Evolutionary conservation across 306 rosid species (phyloP).

Genomic region (Fragaria nilgerrensis): DNA sequence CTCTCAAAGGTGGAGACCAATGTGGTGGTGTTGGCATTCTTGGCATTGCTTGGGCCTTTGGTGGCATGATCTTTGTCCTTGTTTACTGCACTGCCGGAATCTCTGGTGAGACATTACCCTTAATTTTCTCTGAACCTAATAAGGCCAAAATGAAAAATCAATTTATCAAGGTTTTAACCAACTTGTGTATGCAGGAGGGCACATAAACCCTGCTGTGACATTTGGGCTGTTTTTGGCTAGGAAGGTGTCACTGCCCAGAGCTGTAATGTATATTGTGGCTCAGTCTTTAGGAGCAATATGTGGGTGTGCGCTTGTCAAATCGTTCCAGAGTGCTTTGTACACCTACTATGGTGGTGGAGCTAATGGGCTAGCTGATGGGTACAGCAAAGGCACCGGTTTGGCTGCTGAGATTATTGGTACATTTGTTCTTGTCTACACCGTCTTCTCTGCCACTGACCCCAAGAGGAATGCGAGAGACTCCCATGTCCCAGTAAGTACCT

Average conservation of each 20-base stretch:
- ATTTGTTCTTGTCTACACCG: constrained; percentile 50
- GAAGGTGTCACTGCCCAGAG: constrained; percentile 41
- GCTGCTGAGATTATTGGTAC: constrained; percentile 51
- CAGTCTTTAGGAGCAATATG: constrained; percentile 49
- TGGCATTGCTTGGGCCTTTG: constrained; percentile 47
- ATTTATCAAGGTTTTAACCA: not conserved
- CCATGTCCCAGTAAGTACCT: constrained; percentile 36
- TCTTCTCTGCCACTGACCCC: constrained; percentile 54
- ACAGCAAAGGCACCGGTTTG: constrained; percentile 39
- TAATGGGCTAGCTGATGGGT: constrained; percentile 28
- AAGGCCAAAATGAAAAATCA: no score
- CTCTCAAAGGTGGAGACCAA: constrained; percentile 5
- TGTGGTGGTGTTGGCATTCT: constrained; percentile 37
- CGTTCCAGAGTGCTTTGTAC: constrained; percentile 31
- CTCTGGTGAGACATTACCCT: constrained; percentile 24
- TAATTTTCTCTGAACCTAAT: no score
- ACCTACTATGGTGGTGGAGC: constrained; percentile 45
- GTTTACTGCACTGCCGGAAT: constrained; percentile 49
- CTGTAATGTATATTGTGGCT: constrained; percentile 39
- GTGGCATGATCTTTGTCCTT: constrained; percentile 49
- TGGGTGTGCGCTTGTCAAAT: constrained; percentile 45
- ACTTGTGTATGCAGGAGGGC: constrained; percentile 33
- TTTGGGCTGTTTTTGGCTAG: constrained; percentile 44
- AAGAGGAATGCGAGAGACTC: constrained; percentile 46
- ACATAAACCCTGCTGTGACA: constrained; percentile 53